Base-by-base conservation (phyloP, 306 rosid species). In the Trichosanthes truncata region DNA sequence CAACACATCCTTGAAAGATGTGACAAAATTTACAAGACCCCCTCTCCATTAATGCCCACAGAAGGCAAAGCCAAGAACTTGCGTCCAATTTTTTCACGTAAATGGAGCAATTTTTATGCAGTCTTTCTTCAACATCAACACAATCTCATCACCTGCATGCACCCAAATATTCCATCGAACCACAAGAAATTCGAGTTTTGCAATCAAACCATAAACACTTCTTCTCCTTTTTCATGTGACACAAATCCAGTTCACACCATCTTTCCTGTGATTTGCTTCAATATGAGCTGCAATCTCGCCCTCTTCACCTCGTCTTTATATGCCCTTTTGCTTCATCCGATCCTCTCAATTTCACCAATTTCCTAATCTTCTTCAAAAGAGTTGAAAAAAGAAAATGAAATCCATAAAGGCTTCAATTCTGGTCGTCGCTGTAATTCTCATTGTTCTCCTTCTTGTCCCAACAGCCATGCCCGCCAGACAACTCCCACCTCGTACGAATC, bases 201-300 rank as follows among this genome's bases (percentile, higher is more conserved):
- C 88, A 96, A 89, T 86, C 57, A 49, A 46, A 35, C 72, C 41
- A 4, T 29, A 31, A 65, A 12, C 46, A 6, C 26, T 0, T 67
- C 49, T 38, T 67, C 29, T 33, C 17, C 74, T n/a, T 77, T 82
- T 86, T 93, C 96, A 91, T 93, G 97, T 92, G 97, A 90, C 41
- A 38, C 52, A 15, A 31, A 0, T 1, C 18, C 3, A 56, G 26
- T 21, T 62, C 71, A 67, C 82, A 75, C 74, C 80, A 81, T 52
- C 52, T 78, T 82, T 80, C 89, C 88, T 92, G 97, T 89, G 97
- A 93, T 81, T 69, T 76, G 88, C 80, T 90, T 88, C 92, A 92
- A 86, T 89, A 80, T 83, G 7, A 29, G 10, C 61, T 26, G 11
- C 25, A 26, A n/a, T n/a, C n/a, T n/a, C 49, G 56, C 55, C 56